phyloP scores from a whole-genome alignment of 1,284 basidiomycete genomes.

The Tilletiopsis washingtonensis region DNA sequence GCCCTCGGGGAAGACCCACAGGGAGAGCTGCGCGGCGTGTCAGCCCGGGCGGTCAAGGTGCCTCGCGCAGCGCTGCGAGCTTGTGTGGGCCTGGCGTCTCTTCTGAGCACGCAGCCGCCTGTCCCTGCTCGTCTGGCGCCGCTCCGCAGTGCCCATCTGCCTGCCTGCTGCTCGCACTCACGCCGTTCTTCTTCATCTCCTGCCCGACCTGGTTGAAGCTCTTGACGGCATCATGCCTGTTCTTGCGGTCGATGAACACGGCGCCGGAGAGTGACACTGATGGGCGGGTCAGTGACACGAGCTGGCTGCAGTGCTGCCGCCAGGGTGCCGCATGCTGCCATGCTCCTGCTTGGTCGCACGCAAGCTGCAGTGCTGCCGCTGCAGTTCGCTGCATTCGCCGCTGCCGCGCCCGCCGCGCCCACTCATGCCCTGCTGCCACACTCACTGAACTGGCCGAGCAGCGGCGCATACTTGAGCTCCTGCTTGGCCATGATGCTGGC shows the following conservation, averaged over 20 bases:
- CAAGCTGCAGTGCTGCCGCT: too few relatives aligned
- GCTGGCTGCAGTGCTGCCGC: too few relatives aligned
- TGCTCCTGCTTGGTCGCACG: too few relatives aligned
- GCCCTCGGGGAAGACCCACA: conserved; percentile 46
- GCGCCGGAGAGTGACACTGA: conserved; percentile 74
- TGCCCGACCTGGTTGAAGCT: conserved; percentile 72
- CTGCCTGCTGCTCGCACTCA: conserved; percentile 26
- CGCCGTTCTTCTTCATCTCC: conserved; percentile 64
- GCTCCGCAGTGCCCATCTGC: too few relatives aligned
- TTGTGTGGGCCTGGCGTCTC: too few relatives aligned
- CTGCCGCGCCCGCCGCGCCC: background rate
- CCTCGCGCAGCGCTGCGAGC: too few relatives aligned
- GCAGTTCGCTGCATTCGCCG: too few relatives aligned
- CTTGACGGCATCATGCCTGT: conserved; percentile 63
- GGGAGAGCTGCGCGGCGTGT: conserved; percentile 54
- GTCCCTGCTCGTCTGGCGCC: too few relatives aligned
- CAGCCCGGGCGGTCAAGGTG: too few relatives aligned
- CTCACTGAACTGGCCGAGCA: conserved; percentile 73
- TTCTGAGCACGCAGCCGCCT: too few relatives aligned
- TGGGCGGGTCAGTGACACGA: too few relatives aligned
- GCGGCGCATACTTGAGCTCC: conserved; percentile 73
- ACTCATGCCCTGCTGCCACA: background rate
- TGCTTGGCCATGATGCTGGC: conserved; percentile 90
- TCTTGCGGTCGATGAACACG: conserved; percentile 85
- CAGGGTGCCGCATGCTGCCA: too few relatives aligned